phyloP scores from a whole-genome alignment of 768 basidiomycete genomes.

The Pleurotus tuber-regium region DNA sequence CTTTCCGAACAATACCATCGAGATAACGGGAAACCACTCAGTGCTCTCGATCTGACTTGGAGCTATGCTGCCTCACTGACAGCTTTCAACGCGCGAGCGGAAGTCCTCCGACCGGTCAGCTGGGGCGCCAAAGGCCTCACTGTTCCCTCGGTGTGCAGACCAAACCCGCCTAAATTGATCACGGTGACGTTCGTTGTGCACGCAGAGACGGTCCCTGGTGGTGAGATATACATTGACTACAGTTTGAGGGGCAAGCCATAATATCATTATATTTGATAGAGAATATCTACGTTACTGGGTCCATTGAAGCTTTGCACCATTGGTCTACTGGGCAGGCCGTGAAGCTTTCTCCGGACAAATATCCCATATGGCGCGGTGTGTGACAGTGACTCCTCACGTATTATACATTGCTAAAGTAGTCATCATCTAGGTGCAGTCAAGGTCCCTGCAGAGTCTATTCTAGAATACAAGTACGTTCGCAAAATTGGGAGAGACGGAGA shows the following conservation, averaged over 20 bases:
- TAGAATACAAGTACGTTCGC: slow-evolving; percentile 75
- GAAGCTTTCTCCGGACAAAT: slow-evolving; percentile 48
- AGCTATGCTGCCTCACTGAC: slow-evolving; percentile 72
- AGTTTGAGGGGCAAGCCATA: not conserved
- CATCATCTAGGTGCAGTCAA: slow-evolving; percentile 52
- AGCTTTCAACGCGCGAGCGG: slow-evolving; percentile 49
- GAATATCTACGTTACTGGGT: slow-evolving; percentile 68
- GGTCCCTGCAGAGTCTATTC: slow-evolving; percentile 47
- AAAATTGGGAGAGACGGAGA: slow-evolving; percentile 44
- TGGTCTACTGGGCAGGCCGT: slow-evolving; percentile 63
- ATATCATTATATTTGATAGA: no score
- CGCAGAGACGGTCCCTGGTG: slow-evolving; percentile 58
- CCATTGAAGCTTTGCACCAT: slow-evolving; percentile 48
- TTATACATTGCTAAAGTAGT: not conserved
- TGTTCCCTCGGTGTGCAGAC: slow-evolving; percentile 43
- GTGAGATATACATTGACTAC: slow-evolving; percentile 42
- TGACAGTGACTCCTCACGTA: slow-evolving; percentile 5
- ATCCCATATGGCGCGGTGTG: slow-evolving; percentile 67
- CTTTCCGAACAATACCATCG: slow-evolving; percentile 65
- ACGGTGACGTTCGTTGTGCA: slow-evolving; percentile 64
- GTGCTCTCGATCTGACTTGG: slow-evolving; percentile 73
- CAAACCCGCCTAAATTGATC: slow-evolving; percentile 32
- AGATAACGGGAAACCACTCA: slow-evolving; percentile 46
- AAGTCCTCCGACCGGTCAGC: slow-evolving; percentile 37
- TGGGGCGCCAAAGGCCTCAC: slow-evolving; percentile 67